Evolutionary conservation across 257 asterid species (phyloP).

Genomic region (Fraxinus cuspidata): DNA sequence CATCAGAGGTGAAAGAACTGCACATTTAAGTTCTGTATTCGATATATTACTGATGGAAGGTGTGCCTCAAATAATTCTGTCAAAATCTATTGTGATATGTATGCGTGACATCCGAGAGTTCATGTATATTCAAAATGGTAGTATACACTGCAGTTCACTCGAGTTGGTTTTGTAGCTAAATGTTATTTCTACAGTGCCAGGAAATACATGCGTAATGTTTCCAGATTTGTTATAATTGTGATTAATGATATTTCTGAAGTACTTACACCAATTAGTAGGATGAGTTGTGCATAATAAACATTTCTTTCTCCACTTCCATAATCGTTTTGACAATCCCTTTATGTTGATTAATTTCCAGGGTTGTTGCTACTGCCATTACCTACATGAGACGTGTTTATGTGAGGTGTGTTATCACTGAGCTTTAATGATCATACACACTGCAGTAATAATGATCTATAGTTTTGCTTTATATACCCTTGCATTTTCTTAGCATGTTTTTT

Average conservation of each 20-base stretch:
- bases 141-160: not conserved
- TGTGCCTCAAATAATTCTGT: too few relatives aligned
- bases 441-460: not conserved
- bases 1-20: not conserved
- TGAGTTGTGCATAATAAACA: not conserved
- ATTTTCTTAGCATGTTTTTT: constrained; percentile 20
- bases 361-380: constrained; percentile 90
- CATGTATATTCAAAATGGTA: not conserved
- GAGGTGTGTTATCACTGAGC: constrained; percentile 35
- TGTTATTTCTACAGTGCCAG: not conserved
- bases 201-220: not conserved
- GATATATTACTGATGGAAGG: too few relatives aligned
- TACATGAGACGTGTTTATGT: constrained; percentile 92
- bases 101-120: too few relatives aligned
- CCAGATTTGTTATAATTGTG: not conserved
- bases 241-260: not conserved
- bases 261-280: not conserved
- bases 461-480: constrained; percentile 17
- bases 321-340: constrained; percentile 16
- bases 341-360: constrained; percentile 62
- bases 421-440: too few relatives aligned
- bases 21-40: not conserved
- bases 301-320: constrained; percentile 13
- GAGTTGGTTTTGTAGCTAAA: not conserved
- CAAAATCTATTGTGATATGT: too few relatives aligned